These are phyloP conservation scores for Komagataella ulmi DNA, from an alignment of 805 yeast genomes.

Conservation along the genomic window DNA sequence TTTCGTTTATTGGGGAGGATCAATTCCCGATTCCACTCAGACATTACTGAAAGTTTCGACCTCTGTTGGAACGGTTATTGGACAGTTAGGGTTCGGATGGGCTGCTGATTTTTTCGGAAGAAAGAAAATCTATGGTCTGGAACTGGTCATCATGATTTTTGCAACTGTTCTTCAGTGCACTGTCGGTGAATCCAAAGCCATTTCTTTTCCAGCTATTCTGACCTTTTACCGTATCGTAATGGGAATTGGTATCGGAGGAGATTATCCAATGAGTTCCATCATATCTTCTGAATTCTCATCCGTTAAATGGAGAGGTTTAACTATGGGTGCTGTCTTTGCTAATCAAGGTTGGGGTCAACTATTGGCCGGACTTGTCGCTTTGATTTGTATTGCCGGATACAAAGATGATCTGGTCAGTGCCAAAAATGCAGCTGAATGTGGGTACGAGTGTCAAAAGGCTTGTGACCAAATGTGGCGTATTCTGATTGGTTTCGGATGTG, in stretches of 20 bases:
- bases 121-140: slow-evolving; percentile 66
- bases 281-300: slow-evolving; percentile 75
- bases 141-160: slow-evolving; percentile 59
- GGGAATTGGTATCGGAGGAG: slow-evolving; percentile 92
- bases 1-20: slow-evolving; percentile 51
- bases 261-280: slow-evolving; percentile 77
- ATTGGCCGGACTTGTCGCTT: slow-evolving; percentile 60
- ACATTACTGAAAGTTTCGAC: slow-evolving; percentile 69
- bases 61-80: slow-evolving; percentile 79
- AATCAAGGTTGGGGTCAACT: slow-evolving; percentile 88
- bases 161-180: slow-evolving; percentile 60
- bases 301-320: slow-evolving; percentile 86
- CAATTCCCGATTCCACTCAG: slow-evolving; percentile 47
- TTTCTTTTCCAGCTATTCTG: slow-evolving; percentile 54
- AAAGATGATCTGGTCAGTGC: slow-evolving; percentile 39
- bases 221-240: slow-evolving; percentile 58
- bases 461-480: slow-evolving; percentile 83
- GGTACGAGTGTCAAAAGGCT: slow-evolving; percentile 45
- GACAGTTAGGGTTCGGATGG: slow-evolving; percentile 65
- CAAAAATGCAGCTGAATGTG: slow-evolving; percentile 41
- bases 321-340: slow-evolving; percentile 80
- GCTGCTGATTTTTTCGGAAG: slow-evolving; percentile 66
- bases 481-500: slow-evolving; percentile 66
- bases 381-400: slow-evolving; percentile 56
- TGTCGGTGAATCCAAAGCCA: slow-evolving; percentile 50